These are phyloP conservation scores for Seiridium unicorne DNA, from an alignment of 2,329 filamentous ascomycete genomes.

Conservation along the genomic window DNA sequence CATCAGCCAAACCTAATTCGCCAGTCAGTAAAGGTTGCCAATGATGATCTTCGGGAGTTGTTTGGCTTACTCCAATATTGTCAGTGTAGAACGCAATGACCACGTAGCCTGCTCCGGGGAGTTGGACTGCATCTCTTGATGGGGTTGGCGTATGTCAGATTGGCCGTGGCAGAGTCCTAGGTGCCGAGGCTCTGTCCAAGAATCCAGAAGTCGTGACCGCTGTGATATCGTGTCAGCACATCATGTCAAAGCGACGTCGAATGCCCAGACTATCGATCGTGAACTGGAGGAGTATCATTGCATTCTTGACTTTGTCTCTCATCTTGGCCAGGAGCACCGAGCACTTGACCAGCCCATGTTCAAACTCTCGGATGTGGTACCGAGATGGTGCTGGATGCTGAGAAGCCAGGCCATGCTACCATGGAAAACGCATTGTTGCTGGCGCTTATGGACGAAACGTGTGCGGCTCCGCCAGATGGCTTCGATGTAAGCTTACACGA, in stretches of 20 bases:
- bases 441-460: not conserved
- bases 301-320: too few relatives aligned
- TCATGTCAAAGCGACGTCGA: not conserved
- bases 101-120: conserved; percentile 44
- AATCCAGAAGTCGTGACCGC: conserved; percentile 43
- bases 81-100: conserved; percentile 49
- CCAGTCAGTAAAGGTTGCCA: not conserved
- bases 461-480: not conserved
- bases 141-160: conserved; percentile 36
- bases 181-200: conserved; percentile 28
- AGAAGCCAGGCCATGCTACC: too few relatives aligned
- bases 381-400: too few relatives aligned
- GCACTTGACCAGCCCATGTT: too few relatives aligned
- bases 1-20: conserved; percentile 34
- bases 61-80: conserved; percentile 41
- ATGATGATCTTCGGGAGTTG: not conserved
- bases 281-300: too few relatives aligned
- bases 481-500: not conserved
- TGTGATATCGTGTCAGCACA: not conserved
- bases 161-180: conserved; percentile 27
- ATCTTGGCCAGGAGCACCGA: too few relatives aligned
- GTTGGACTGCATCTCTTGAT: conserved; percentile 45
- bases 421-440: not conserved
- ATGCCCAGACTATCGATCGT: too few relatives aligned
- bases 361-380: too few relatives aligned